Conservation (phyloP, 306 rosid species). For the Acacia crassicarpa region DNA sequence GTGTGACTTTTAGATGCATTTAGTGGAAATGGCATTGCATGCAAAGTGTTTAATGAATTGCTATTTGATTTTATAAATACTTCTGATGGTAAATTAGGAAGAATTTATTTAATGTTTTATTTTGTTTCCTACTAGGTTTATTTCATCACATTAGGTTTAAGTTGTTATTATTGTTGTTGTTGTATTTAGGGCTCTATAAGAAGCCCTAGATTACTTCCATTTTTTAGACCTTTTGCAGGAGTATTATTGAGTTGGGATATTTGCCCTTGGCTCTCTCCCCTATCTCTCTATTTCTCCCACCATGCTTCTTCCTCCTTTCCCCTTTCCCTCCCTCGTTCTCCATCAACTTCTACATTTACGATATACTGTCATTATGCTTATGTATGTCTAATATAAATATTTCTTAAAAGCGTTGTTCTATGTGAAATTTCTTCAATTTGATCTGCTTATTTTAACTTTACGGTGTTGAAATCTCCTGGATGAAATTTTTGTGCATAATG, state of each 20-base stretch:
- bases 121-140: background rate
- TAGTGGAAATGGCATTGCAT: slow-evolving; percentile 9
- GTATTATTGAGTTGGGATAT: background rate
- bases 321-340: background rate
- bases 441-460: background rate
- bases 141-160: background rate
- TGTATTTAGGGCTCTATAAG: background rate
- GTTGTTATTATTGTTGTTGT: background rate
- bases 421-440: background rate
- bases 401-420: background rate
- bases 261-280: background rate
- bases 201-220: background rate
- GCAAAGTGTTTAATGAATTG: slow-evolving; percentile 1
- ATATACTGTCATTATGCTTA: background rate
- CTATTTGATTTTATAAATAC: slow-evolving; percentile 6
- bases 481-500: background rate
- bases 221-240: background rate
- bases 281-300: background rate
- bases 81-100: background rate
- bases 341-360: background rate
- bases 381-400: background rate
- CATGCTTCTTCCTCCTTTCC: background rate
- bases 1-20: background rate
- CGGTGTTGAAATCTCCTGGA: background rate
- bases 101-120: too few relatives aligned